These are phyloP conservation scores for Baudoinia panamericana DNA, from an alignment of 495 filamentous ascomycete species.

Conservation along the genomic window DNA sequence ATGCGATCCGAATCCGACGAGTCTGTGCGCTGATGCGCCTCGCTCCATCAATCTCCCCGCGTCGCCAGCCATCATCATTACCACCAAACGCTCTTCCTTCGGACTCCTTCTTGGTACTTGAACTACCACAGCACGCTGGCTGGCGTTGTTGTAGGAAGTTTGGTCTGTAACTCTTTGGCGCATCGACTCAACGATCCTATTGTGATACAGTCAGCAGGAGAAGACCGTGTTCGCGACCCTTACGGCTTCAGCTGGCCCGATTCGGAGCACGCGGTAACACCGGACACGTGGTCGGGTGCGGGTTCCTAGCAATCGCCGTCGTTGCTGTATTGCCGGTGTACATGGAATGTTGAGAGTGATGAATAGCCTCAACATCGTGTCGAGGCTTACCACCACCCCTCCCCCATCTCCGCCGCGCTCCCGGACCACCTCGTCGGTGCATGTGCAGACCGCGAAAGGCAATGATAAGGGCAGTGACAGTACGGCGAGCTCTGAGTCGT, in stretches of 20 bases:
- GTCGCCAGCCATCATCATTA: conserved; percentile 9
- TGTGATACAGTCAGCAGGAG: conserved; percentile 3
- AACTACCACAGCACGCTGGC: too few species aligned
- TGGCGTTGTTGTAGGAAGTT: too few species aligned
- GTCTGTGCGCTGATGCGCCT: too few species aligned
- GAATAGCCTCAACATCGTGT: conserved; percentile 96
- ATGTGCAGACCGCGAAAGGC: conserved; percentile 7
- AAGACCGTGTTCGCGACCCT: not conserved
- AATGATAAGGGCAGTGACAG: too few species aligned
- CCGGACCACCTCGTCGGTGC: conserved; percentile 17
- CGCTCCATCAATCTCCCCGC: too few species aligned
- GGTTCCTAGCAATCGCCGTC: not conserved
- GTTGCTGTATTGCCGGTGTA: not conserved
- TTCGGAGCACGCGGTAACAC: not conserved
- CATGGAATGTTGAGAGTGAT: conserved; percentile 39
- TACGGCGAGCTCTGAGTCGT: too few species aligned
- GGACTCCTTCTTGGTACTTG: not conserved
- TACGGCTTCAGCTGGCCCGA: not conserved
- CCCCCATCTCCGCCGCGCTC: conserved; percentile 29
- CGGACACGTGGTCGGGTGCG: not conserved
- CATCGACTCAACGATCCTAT: too few species aligned
- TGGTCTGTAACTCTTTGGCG: too few species aligned
- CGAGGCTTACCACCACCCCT: conserved; percentile 53
- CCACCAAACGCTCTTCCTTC: not conserved
- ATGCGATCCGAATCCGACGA: too few species aligned